Percentiles rank a stretch among this genome's conserved stretches.
Evolutionary conservation across 1,284 basidiomycete species (phyloP).

Genomic region (Ganoderma lucidum): DNA sequence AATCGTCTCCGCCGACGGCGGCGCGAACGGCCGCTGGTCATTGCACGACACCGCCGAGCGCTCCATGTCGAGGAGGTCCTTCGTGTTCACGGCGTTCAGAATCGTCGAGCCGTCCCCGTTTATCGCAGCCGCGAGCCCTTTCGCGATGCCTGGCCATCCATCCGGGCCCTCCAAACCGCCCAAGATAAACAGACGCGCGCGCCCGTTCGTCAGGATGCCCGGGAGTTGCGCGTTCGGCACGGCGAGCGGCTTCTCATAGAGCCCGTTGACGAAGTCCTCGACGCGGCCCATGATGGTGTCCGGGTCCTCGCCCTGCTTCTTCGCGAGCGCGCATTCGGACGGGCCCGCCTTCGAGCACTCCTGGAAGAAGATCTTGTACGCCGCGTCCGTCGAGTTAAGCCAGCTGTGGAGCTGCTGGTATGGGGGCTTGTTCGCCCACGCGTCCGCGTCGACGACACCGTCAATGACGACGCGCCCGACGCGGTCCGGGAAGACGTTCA

Average conservation of each 20-base stretch:
- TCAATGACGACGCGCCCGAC: slow-evolving; percentile 38
- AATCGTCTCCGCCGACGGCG: slow-evolving; percentile 33
- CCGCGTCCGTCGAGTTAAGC: slow-evolving; percentile 41
- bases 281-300: slow-evolving; percentile 41
- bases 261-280: slow-evolving; percentile 44
- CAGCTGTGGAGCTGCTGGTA: slow-evolving; percentile 46
- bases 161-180: slow-evolving; percentile 21
- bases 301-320: slow-evolving; percentile 37
- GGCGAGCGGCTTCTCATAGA: slow-evolving; percentile 42
- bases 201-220: slow-evolving; percentile 46
- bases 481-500: slow-evolving; percentile 38
- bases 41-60: slow-evolving; percentile 40
- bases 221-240: slow-evolving; percentile 40
- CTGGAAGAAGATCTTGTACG: slow-evolving; percentile 44
- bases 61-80: slow-evolving; percentile 29
- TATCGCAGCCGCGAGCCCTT: slow-evolving; percentile 36
- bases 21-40: slow-evolving; percentile 33
- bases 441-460: slow-evolving; percentile 35
- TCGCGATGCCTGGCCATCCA: slow-evolving; percentile 31
- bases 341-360: slow-evolving; percentile 47
- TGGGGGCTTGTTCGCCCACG: slow-evolving; percentile 44
- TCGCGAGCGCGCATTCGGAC: slow-evolving; percentile 40
- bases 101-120: slow-evolving; percentile 37
- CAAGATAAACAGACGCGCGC: slow-evolving; percentile 40
- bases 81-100: slow-evolving; percentile 28